These are phyloP conservation scores for Aspergillus sergii DNA, from an alignment of 2,329 filamentous ascomycete species.

Conservation along the genomic window DNA sequence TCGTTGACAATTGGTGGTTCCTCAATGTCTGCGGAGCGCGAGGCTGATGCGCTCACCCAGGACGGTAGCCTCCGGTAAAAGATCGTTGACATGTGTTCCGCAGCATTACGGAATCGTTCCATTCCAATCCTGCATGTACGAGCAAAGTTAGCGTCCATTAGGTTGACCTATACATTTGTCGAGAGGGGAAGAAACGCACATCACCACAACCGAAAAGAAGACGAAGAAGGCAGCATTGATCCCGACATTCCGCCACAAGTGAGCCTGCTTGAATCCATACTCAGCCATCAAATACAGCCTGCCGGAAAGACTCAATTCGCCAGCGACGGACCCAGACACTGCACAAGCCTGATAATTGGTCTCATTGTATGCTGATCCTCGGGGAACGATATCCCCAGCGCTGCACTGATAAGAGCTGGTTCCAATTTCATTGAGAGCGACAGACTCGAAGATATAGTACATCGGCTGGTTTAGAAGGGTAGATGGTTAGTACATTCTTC, in stretches of 20 bases:
- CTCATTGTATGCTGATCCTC: neutral
- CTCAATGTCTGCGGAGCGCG: neutral
- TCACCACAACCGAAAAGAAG: neutral
- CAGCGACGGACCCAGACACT: constrained; percentile 1
- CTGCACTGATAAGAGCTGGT: constrained; percentile 4
- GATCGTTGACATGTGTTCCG: constrained; percentile 8
- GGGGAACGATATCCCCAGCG: neutral
- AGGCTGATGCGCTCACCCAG: neutral
- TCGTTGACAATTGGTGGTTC: neutral
- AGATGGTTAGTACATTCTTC: constrained; percentile 53
- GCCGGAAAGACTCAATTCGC: neutral
- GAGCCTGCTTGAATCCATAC: neutral
- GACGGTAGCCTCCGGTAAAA: constrained; percentile 3
- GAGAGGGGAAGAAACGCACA: neutral
- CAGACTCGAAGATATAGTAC: constrained; percentile 10
- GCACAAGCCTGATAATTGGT: constrained; percentile 6
- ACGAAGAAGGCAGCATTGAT: constrained; percentile 9
- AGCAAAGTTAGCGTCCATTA: neutral
- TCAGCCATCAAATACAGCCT: constrained; percentile 3
- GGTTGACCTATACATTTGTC: neutral
- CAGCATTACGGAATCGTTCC: constrained; percentile 3
- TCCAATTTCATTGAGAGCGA: constrained; percentile 8
- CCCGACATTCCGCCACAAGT: constrained; percentile 10
- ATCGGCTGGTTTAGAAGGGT: constrained; percentile 22
- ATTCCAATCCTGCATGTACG: constrained; percentile 7